Evolutionary conservation across 768 basidiomycete genomes (phyloP).

Genomic region (Bullera alba): DNA sequence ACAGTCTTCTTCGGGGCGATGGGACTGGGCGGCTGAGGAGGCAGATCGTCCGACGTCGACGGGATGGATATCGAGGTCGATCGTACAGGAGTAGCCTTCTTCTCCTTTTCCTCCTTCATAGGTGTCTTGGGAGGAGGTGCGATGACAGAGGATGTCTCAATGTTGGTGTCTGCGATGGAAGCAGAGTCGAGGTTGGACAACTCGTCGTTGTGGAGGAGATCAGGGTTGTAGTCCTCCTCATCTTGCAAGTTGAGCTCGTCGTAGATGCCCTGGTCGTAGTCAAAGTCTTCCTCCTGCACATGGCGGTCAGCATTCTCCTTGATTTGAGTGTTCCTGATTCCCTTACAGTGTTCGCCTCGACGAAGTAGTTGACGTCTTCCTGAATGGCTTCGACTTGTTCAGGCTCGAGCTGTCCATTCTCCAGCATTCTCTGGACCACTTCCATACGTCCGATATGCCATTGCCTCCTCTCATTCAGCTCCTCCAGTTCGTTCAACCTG

Average conservation of each 20-base stretch:
- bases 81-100: conserved; percentile 23
- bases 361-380: conserved; percentile 93
- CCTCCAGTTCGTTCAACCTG: conserved; percentile 74
- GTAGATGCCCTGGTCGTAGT: conserved; percentile 94
- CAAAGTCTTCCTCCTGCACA: conserved; percentile 85
- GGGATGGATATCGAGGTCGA: conserved; percentile 5
- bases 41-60: conserved; percentile 12
- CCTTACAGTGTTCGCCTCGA: conserved; percentile 88
- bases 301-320: background rate
- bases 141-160: conserved; percentile 45
- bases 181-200: conserved; percentile 62
- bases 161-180: conserved; percentile 55
- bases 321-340: background rate
- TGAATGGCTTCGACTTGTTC: conserved; percentile 76
- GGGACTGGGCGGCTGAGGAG: conserved; percentile 32
- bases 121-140: conserved; percentile 28
- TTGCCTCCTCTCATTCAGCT: conserved; percentile 82
- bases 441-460: conserved; percentile 94
- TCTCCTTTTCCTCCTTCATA: conserved; percentile 27
- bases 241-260: conserved; percentile 96
- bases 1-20: conserved; percentile 34
- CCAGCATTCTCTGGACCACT: conserved; percentile 81
- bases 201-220: conserved; percentile 61
- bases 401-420: conserved; percentile 79
- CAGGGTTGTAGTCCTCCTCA: conserved; percentile 74